Evolutionary conservation across 2,329 filamentous ascomycete genomes (phyloP), one percentile per base, ranked within the genome.

Genomic region (Fusarium sp.): DNA sequence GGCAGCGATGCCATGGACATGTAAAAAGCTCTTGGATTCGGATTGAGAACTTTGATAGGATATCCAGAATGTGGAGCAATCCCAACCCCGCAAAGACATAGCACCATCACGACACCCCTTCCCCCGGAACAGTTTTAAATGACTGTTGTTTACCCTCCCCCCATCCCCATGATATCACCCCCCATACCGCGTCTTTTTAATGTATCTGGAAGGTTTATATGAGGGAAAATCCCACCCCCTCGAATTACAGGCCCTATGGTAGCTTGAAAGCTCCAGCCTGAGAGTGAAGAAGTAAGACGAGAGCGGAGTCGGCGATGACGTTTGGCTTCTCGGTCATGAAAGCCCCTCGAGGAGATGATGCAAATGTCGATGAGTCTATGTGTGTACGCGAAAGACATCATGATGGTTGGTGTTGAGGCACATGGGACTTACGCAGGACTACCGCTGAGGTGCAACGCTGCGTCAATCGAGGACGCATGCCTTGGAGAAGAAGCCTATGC

Each of bases 251-350:
- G 85, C 77, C 82, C 80, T 82, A 82, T 87, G 86, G 84, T 87
- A 84, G 85, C 86, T 88, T 88, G 80, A 88, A 87, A 87, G 85
- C 85, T 87, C 85, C 85, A 87, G 84, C 84, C 85, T 84, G 76
- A 71, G 65, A 75, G 75, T 73, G 70, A 76, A 70, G 67, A 70
- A 66, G 63, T 62, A 62, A 71, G 57, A 61, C 66, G 43, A 70
- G 63, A 61, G 56, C 62, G 62, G 67, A 70, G 58, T 61, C 54
- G 60, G 69, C 61, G 60, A 63, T 70, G 70, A 64, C 64, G 52
- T 43, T 58, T 37, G 54, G 66, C 59, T 60, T 53, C 64, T 64
- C 51, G 43, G 53, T 48, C 51, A 61, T 58, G 66, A 68, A 63
- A 63, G 58, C 52, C 27, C 47, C 13, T 43, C 6, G 36, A 65